Evolutionary conservation across 148 eudicot species (phyloP).

Genomic region (Nepenthes gracilis): DNA sequence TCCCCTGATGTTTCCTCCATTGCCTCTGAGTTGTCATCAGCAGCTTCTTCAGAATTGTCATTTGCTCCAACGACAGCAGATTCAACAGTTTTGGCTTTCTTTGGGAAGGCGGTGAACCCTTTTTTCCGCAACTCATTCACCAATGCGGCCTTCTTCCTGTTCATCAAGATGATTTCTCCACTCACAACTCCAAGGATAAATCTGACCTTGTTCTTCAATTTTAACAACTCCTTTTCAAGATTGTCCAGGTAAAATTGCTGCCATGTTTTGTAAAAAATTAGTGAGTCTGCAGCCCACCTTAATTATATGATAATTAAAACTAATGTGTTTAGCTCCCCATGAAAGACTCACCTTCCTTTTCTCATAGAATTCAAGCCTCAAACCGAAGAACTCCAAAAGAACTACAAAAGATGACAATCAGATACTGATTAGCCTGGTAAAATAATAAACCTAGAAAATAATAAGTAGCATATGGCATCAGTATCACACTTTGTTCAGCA

Average conservation of each 20-base stretch:
- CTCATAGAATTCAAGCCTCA: constrained; percentile 55
- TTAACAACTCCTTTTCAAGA: constrained; percentile 47
- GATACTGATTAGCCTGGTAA: neutral
- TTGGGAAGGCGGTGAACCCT: constrained; percentile 76
- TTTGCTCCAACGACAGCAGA: constrained; percentile 49
- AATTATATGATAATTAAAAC: neutral
- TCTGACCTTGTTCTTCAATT: constrained; percentile 64
- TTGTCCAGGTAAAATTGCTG: constrained; percentile 49
- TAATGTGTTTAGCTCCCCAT: neutral
- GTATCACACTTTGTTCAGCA: constrained; percentile 70
- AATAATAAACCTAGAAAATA: neutral
- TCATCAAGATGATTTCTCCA: constrained; percentile 69
- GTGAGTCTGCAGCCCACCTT: neutral
- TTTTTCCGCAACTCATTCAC: constrained; percentile 56
- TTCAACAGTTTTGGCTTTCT: constrained; percentile 34
- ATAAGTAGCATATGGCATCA: neutral
- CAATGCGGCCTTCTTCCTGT: constrained; percentile 73
- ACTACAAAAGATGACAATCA: constrained; percentile 32
- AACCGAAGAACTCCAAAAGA: constrained; percentile 60
- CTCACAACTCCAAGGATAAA: constrained; percentile 82
- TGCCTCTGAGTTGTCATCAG: constrained; percentile 22
- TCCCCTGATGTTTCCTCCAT: constrained; percentile 7
- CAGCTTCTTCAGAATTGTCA: constrained; percentile 24
- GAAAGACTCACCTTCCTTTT: constrained; percentile 55
- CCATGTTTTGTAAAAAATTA: neutral